Base-by-base conservation (phyloP, 2,329 filamentous ascomycete species). In the Pyrenophora seminiperda region DNA sequence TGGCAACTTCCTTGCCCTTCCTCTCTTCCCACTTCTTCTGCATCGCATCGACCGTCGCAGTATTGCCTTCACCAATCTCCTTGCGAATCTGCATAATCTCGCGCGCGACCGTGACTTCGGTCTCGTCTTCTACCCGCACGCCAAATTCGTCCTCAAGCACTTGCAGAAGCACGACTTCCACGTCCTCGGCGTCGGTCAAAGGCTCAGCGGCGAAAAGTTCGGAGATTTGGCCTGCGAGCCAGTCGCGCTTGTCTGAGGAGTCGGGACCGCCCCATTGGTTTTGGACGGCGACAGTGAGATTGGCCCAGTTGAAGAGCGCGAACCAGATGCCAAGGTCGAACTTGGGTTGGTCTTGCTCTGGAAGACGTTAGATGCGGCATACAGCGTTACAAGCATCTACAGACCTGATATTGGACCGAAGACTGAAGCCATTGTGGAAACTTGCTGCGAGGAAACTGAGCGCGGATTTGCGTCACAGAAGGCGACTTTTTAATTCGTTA, bases 71-170 rank as follows among this genome's bases (percentile, higher is more conserved):
- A 50, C 79, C 77, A 63, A 86, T 85, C 67, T 89, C 81, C 50
- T 79, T 78, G 63, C 85, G 80, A 56, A 93, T 76, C 43, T 80
- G 79, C 71, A 95, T 75, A 50, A 97, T 89, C 62, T 86, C 80
- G 50, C 79, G 78, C 7, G 91, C 91, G 5, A 96, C 83, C 47
- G 87, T 83, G 44, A 82, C 85, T 27, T 86, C 89, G 39, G 87
- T 93, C 63, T 91, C 92, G 73, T 99, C 94, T 66, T 97, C 94
- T 20, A 97, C 84, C 48, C 90, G 87, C 47, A 94, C 88, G 66
- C 96, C 91, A 67, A 97, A 99, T 75, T 99, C 94, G 76, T 97
- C 94, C 56, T 89, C 83, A 88, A 97, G 94, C 54, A 96, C 86
- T 66, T 97, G 90, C 38, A 96, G 79, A 39, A 97, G 79, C 42